Percentiles rank a stretch among this genome's conserved stretches.
phyloP scores from a whole-genome alignment of 2,329 filamentous ascomycete genomes.

The Lecanosticta acicola region DNA sequence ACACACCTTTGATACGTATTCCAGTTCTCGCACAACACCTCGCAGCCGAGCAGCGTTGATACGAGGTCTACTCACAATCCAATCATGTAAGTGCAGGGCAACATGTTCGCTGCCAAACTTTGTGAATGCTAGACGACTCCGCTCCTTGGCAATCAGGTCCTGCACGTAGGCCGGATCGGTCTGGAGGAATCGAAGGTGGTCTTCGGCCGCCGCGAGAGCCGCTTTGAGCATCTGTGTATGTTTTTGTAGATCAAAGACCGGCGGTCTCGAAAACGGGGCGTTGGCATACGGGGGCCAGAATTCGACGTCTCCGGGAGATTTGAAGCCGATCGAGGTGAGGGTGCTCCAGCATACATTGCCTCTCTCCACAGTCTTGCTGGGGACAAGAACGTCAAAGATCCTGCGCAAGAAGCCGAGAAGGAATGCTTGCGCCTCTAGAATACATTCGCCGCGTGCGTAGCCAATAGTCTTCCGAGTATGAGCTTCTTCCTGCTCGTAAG shows the following conservation, averaged over 20 bases:
- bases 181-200: conserved; percentile 1
- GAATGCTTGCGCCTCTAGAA: background rate
- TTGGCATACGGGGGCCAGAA: background rate
- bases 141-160: background rate
- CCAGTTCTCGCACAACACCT: background rate
- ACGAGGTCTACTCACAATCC: no score
- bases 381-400: background rate
- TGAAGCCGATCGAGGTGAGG: background rate
- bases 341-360: background rate
- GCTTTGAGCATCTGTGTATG: background rate
- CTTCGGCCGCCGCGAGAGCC: background rate
- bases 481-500: background rate
- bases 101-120: no score
- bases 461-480: background rate
- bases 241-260: background rate
- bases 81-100: no score
- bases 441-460: background rate
- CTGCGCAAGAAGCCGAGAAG: background rate
- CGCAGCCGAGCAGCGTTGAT: background rate
- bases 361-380: background rate
- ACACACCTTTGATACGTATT: background rate
- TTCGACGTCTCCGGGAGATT: background rate
- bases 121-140: background rate
- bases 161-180: conserved; percentile 4
- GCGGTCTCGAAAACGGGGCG: background rate